A percentile compares a stretch with the other conserved stretches of the same genome.
phyloP scores from a whole-genome alignment of 257 asterid species.

The Rauvolfia tetraphylla region DNA sequence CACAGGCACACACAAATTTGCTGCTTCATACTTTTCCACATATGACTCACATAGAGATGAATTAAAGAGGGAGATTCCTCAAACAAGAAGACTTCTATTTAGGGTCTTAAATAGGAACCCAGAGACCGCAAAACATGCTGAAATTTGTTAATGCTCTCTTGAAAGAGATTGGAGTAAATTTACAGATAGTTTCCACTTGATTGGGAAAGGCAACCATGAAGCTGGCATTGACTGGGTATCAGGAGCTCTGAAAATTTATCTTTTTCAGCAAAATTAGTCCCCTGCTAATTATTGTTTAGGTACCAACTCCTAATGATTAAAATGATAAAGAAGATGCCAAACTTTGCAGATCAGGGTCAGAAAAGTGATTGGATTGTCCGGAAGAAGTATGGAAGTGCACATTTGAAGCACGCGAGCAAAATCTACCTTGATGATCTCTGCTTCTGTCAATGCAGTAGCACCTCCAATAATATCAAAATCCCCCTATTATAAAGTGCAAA shows the following conservation, averaged over 20 bases:
- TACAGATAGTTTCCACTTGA: background rate
- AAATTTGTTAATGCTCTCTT: background rate
- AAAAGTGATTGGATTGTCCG: background rate
- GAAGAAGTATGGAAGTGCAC: background rate
- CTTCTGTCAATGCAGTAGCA: slow-evolving; percentile 80
- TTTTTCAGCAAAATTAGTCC: background rate
- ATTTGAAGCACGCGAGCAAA: slow-evolving; percentile 21
- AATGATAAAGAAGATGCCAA: background rate
- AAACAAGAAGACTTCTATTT: background rate
- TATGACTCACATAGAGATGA: background rate
- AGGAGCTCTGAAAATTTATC: background rate
- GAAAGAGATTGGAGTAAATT: background rate
- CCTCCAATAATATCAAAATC: slow-evolving; percentile 98
- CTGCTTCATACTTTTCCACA: background rate
- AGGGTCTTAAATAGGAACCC: background rate
- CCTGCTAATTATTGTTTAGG: too few relatives aligned
- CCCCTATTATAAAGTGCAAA: slow-evolving; percentile 44
- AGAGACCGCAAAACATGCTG: background rate
- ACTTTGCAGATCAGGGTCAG: background rate
- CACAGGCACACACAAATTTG: background rate
- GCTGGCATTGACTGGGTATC: background rate
- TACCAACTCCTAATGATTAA: background rate
- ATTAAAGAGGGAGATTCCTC: background rate
- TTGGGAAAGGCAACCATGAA: too few relatives aligned
- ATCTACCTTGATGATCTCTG: slow-evolving; percentile 84